Evolutionary conservation across 2,329 filamentous ascomycete genomes (phyloP), one percentile per base, ranked within the genome.

Genomic region (Penicillium rolfsii): DNA sequence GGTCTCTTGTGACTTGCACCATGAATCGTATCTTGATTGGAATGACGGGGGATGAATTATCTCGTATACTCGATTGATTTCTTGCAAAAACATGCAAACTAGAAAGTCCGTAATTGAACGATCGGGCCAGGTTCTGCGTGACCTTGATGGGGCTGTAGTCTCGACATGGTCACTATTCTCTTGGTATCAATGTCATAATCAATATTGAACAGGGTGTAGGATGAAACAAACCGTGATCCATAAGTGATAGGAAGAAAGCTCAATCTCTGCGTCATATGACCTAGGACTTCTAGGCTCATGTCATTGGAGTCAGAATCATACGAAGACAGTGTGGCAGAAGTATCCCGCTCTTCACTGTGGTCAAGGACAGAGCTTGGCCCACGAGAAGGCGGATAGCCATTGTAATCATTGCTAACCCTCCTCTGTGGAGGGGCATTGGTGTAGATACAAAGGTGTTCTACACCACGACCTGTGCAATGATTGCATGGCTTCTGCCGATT

Each of bases 401-500:
- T 54, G 24, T 41, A 52, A 35, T 54, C 55, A 45, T 46, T 52
- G 41, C 52, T 22, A 16, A 14, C 16, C 36, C 57, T 54, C 48
- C 22, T 49, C 22, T 35, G 52, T 0, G 57, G 40, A n/a, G 52
- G 52, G 7, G 57, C 28, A 28, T 48, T 46, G 30, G 64, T 57
- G 53, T 64, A 66, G n/a, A 64, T 48, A 38, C 64, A 66, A 7
- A 63, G 56, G 26, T 64, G 54, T 22, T 63, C 58, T 16, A 66
- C 58, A 2, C 58, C 64, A 1, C 64, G 60, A 53, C 60, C 40
- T 19, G 58, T 62, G 43, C 64, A 64, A 38, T 66, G 62, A 57
- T 66, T 66, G 33, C 64, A 66, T 41, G 64, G 64, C 12, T 52
- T 62, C 45, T 64, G 52, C 11, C 64, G 62, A 52, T 66, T 64